These are phyloP conservation scores for Boletus sensibilis DNA, from an alignment of 768 basidiomycete species.

Conservation along the genomic window DNA sequence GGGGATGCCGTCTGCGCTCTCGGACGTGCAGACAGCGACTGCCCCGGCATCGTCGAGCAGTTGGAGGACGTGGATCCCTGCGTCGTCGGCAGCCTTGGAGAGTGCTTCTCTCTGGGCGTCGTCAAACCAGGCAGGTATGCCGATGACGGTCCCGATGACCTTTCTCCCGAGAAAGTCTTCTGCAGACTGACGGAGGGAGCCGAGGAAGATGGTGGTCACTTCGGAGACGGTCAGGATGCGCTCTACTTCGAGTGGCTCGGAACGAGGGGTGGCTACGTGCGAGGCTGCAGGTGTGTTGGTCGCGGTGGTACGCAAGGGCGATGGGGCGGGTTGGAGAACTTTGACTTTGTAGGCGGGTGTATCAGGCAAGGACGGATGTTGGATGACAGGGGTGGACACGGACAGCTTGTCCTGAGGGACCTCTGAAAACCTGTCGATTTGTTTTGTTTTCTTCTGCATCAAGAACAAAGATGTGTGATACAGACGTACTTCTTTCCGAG, in stretches of 20 bases:
- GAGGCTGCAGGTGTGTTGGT: constrained; percentile 65
- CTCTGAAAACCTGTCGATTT: constrained; percentile 68
- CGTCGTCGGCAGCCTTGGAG: constrained; percentile 68
- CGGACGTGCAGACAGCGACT: constrained; percentile 53
- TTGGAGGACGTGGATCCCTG: constrained; percentile 82
- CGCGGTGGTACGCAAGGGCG: constrained; percentile 57
- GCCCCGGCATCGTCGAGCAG: constrained; percentile 87
- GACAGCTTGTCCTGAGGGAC: constrained; percentile 52
- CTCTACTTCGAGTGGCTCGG: constrained; percentile 62
- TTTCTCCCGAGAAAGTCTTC: constrained; percentile 86
- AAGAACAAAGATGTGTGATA: neutral
- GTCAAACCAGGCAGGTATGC: constrained; percentile 75
- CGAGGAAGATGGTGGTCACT: constrained; percentile 81
- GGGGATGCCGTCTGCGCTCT: constrained; percentile 38
- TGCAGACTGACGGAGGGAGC: constrained; percentile 81
- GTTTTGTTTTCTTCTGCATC: neutral
- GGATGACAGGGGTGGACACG: constrained; percentile 68
- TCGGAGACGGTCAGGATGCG: constrained; percentile 82
- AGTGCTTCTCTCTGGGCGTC: constrained; percentile 68
- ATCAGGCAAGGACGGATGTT: constrained; percentile 68
- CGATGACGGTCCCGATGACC: constrained; percentile 79
- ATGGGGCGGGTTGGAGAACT: constrained; percentile 74
- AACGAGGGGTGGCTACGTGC: constrained; percentile 66
- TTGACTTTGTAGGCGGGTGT: constrained; percentile 83
- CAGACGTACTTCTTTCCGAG: constrained; percentile 80